phyloP scores from a whole-genome alignment of 164 flowering plant genomes.

The Tinospora cordifolia region DNA sequence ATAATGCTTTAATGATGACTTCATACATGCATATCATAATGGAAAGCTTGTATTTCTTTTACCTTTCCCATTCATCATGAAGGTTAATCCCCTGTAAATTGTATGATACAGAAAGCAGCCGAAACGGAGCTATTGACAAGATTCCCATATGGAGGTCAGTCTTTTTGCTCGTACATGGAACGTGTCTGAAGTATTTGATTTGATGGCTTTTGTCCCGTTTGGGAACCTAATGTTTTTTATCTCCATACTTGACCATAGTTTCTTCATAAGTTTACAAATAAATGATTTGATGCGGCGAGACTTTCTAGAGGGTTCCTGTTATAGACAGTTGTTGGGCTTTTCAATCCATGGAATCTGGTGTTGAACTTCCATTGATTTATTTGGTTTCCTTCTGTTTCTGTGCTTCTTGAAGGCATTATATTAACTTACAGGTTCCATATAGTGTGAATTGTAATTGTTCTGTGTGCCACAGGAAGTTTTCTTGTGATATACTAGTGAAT shows the following conservation, averaged over 20 bases:
- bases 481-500: too few species aligned
- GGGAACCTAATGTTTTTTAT: not conserved
- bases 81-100: not conserved
- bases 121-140: slow-evolving; percentile 75
- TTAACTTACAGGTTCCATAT: too few species aligned
- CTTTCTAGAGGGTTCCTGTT: not conserved
- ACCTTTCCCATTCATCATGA: not conserved
- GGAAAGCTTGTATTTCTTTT: not conserved
- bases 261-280: not conserved
- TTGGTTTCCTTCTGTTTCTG: too few species aligned
- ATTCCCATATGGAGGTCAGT: slow-evolving; percentile 83
- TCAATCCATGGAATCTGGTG: too few species aligned
- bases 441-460: too few species aligned
- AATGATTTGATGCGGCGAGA: not conserved
- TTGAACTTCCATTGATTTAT: too few species aligned
- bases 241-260: not conserved
- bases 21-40: not conserved
- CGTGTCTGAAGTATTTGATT: not conserved
- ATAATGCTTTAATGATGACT: not conserved
- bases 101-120: slow-evolving; percentile 67
- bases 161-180: not conserved
- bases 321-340: not conserved
- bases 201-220: not conserved
- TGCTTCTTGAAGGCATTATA: too few species aligned
- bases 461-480: too few species aligned